Percentiles rank a stretch among this genome's conserved stretches.
Conservation (phyloP, 495 filamentous ascomycete species). For the Chaetomium tenue region DNA sequence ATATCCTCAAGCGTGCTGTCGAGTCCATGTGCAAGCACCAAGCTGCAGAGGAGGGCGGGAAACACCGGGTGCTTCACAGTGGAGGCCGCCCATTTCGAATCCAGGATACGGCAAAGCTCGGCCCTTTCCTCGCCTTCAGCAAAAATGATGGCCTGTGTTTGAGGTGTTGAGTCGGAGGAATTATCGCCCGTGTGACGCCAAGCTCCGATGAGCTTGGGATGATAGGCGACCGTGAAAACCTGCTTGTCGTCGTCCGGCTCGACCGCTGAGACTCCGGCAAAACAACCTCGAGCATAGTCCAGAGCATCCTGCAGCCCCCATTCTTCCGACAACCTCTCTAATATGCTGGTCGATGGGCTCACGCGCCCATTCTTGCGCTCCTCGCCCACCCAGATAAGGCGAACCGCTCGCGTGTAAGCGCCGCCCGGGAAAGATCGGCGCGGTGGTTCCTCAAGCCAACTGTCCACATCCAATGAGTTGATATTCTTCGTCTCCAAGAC, state of each 20-base stretch:
- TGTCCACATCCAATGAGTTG: constrained; percentile 24
- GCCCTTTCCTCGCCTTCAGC: constrained; percentile 29
- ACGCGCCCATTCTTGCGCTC: constrained; percentile 8
- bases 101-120: constrained; percentile 25
- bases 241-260: background rate
- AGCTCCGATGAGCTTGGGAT: constrained; percentile 30
- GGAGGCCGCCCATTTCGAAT: constrained; percentile 22
- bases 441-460: constrained; percentile 29
- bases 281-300: constrained; percentile 29
- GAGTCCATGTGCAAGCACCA: constrained; percentile 31
- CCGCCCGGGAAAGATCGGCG: constrained; percentile 17
- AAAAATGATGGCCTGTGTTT: constrained; percentile 25
- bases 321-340: constrained; percentile 17
- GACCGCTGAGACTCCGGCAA: constrained; percentile 28
- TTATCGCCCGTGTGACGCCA: constrained; percentile 22
- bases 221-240: constrained; percentile 30
- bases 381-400: constrained; percentile 29
- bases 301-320: constrained; percentile 25
- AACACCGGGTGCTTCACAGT: constrained; percentile 31
- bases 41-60: constrained; percentile 28
- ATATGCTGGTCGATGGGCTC: constrained; percentile 20
- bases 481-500: constrained; percentile 18
- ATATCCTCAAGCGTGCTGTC: constrained; percentile 32
- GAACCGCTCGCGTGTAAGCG: constrained; percentile 16
- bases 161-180: background rate